Evolutionary conservation across 2,329 filamentous ascomycete genomes (phyloP).

Genomic region (Penicillium sp.): DNA sequence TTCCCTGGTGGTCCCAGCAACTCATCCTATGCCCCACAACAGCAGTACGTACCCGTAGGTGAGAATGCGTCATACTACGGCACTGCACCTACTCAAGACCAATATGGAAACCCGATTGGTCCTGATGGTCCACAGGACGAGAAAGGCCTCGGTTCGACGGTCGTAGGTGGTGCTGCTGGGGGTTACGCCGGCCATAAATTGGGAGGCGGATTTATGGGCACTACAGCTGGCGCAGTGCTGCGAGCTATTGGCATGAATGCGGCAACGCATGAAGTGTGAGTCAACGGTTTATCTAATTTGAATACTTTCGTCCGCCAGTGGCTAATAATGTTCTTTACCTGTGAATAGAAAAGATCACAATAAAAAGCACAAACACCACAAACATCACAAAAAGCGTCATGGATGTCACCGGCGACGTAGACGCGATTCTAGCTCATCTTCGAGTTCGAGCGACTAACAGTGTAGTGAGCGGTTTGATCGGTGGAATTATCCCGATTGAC

Average conservation of each 20-base stretch:
- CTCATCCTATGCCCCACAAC: neutral
- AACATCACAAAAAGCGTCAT: neutral
- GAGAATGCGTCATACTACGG: slow-evolving; percentile 1
- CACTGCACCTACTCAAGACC: neutral
- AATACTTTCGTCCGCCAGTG: neutral
- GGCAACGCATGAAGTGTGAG: slow-evolving; percentile 33
- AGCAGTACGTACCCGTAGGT: neutral
- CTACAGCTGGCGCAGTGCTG: slow-evolving; percentile 37
- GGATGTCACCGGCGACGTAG: neutral
- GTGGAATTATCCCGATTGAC: too few species aligned
- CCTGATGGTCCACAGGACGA: slow-evolving; percentile 33
- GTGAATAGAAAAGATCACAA: neutral
- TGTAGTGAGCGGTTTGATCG: too few species aligned
- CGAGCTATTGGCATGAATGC: slow-evolving; percentile 39
- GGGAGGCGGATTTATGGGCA: slow-evolving; percentile 38
- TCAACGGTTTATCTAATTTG: neutral
- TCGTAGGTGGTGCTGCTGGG: slow-evolving; percentile 44
- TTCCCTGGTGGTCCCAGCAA: neutral
- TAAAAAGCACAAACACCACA: neutral
- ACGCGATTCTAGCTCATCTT: neutral
- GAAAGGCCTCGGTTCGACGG: slow-evolving; percentile 40
- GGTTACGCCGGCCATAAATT: slow-evolving; percentile 41
- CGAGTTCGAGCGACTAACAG: neutral
- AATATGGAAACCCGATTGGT: neutral
- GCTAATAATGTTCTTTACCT: neutral